phyloP scores from a whole-genome alignment of 2,329 filamentous ascomycete species.

The Clonostachys solani region DNA sequence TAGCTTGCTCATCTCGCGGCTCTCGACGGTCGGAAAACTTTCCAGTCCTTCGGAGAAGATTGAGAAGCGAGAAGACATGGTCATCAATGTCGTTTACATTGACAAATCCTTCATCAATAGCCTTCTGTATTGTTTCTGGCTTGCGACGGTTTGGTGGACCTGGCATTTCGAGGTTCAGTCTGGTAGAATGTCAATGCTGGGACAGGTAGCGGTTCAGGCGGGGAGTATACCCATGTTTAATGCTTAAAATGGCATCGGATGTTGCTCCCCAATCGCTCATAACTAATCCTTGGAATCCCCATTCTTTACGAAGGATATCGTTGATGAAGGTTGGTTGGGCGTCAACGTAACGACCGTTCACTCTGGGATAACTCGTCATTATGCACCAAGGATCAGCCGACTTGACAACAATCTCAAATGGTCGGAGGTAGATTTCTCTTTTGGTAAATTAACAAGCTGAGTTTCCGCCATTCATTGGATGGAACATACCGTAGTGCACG shows the following conservation, averaged over 20 bases:
- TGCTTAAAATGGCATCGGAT: constrained; percentile 21
- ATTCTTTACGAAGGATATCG: constrained; percentile 33
- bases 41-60: constrained; percentile 12
- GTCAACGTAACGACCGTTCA: constrained; percentile 37
- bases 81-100: constrained; percentile 13
- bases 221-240: constrained; percentile 11
- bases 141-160: constrained; percentile 20
- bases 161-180: constrained; percentile 27
- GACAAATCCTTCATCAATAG: constrained; percentile 12
- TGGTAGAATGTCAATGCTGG: too few relatives aligned
- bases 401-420: constrained; percentile 37
- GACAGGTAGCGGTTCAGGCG: too few relatives aligned
- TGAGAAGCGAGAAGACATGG: constrained; percentile 20
- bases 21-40: too few relatives aligned
- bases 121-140: constrained; percentile 10
- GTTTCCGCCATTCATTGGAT: too few relatives aligned
- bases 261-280: constrained; percentile 42
- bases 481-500: constrained; percentile 13
- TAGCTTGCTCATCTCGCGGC: too few relatives aligned
- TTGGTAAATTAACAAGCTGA: too few relatives aligned
- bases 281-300: constrained; percentile 36
- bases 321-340: constrained; percentile 16
- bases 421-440: constrained; percentile 32
- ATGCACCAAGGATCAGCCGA: constrained; percentile 33
- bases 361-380: constrained; percentile 41